Evolutionary conservation across 2,329 filamentous ascomycete genomes (phyloP).

Genomic region (Verticillium zaregamsianum): DNA sequence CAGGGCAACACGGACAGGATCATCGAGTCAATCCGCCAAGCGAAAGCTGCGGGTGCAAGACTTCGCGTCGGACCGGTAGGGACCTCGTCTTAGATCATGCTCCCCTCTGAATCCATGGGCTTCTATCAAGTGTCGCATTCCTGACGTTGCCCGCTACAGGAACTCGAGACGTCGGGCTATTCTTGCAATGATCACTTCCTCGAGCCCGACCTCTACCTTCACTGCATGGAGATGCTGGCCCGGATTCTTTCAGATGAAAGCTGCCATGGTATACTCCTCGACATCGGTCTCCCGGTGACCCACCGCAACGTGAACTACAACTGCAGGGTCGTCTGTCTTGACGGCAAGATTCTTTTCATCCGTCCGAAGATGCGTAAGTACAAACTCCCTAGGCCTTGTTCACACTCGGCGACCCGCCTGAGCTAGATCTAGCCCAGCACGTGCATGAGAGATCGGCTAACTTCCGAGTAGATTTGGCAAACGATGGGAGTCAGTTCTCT

Average conservation of each 20-base stretch:
- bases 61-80: slow-evolving; percentile 53
- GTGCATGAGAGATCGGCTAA: background rate
- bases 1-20: slow-evolving; percentile 60
- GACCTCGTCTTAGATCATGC: too few species aligned
- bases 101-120: background rate
- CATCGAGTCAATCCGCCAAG: slow-evolving; percentile 51
- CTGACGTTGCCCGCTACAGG: slow-evolving; percentile 18
- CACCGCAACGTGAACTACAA: slow-evolving; percentile 34
- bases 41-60: slow-evolving; percentile 28
- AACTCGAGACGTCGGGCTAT: slow-evolving; percentile 55
- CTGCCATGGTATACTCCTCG: slow-evolving; percentile 62
- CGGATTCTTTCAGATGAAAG: slow-evolving; percentile 56
- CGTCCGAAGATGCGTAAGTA: slow-evolving; percentile 56
- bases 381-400: background rate
- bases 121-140: slow-evolving; percentile 15
- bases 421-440: too few species aligned
- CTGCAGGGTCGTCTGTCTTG: slow-evolving; percentile 36
- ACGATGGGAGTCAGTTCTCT: slow-evolving; percentile 46
- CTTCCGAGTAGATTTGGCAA: slow-evolving; percentile 44
- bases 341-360: slow-evolving; percentile 67
- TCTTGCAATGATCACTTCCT: slow-evolving; percentile 64
- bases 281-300: slow-evolving; percentile 61
- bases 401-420: too few species aligned
- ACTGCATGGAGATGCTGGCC: slow-evolving; percentile 59
- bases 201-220: slow-evolving; percentile 52